Evolutionary conservation across 345 rosid genomes (phyloP), one percentile per base, ranked within the genome.

Genomic region (Ceriops zippeliana): DNA sequence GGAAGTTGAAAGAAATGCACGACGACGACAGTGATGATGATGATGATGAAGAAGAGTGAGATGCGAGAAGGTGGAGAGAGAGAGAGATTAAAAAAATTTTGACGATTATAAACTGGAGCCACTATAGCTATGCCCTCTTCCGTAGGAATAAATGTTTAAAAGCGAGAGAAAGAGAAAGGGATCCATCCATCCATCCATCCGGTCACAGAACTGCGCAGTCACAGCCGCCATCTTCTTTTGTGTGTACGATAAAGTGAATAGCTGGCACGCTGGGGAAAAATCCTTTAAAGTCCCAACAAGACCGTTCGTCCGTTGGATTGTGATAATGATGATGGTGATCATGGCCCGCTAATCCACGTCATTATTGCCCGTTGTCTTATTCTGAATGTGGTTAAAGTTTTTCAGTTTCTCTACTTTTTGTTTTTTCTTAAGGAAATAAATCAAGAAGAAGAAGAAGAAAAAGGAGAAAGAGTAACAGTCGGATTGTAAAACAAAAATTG

Each of bases 171-270:
- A 56, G 35, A 46, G 7, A 20, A 10, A 28, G 11, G 26, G 7
- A 26, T 35, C 21, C 2, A 0, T 6, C 11, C n/a, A 52, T 11
- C 61, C 7, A 60, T 24, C 26, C 26, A 24, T 24, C 26, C 26
- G 32, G 65, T 51, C 66, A 63, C 76, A 68, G 71, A 69, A 80
- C 83, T 71, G 86, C 87, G 87, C 88, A 87, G 86, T 80, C 86
- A 74, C 6, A 83, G 89, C 92, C 92, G 92, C 90, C 90, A 82
- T 84, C 84, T 82, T 69, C 82, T 68, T 83, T 46, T 4, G 31
- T 34, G 52, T 54, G 56, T 3, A n/a, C 22, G 9, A 34, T 24
- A 4, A 13, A 5, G 30, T 19, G 31, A 13, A 38, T 58, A 16
- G 30, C 20, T 30, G 28, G 58, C 8, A 37, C 13, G 3, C 49